Evolutionary conservation across 768 basidiomycete species (phyloP).

Genomic region (Albatrellus ellisii): DNA sequence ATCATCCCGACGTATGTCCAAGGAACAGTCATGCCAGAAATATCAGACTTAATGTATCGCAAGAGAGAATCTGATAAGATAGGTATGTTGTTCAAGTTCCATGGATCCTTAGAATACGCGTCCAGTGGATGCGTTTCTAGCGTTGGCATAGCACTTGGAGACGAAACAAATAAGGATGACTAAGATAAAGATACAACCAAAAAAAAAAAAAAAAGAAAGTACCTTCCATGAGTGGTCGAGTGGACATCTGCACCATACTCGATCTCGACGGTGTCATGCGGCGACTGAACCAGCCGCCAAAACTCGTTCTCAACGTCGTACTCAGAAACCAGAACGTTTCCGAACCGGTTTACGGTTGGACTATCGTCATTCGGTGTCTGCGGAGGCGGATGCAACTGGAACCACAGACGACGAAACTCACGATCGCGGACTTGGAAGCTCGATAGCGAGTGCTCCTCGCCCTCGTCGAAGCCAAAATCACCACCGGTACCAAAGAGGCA

Average conservation of each 20-base stretch:
- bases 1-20: slow-evolving; percentile 99
- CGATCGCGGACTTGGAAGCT: slow-evolving; percentile 87
- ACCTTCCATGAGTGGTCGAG: slow-evolving; percentile 96
- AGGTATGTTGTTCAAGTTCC: slow-evolving; percentile 98
- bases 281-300: slow-evolving; percentile 89
- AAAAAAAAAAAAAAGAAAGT: slow-evolving; percentile 15
- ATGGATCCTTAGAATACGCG: slow-evolving; percentile 78
- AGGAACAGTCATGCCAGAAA: slow-evolving; percentile 98
- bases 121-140: slow-evolving; percentile 87
- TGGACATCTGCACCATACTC: slow-evolving; percentile 99
- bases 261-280: slow-evolving; percentile 86
- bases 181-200: slow-evolving; percentile 4
- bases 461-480: slow-evolving; percentile 97
- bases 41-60: slow-evolving; percentile 96
- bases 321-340: slow-evolving; percentile 64
- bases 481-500: slow-evolving; percentile 87
- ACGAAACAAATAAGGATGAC: slow-evolving; percentile 3
- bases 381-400: slow-evolving; percentile 52
- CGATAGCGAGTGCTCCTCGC: slow-evolving; percentile 86
- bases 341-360: slow-evolving; percentile 40
- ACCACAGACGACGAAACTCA: slow-evolving; percentile 86
- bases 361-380: slow-evolving; percentile 19
- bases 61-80: slow-evolving; percentile 87
- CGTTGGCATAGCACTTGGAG: slow-evolving; percentile 83
- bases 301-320: slow-evolving; percentile 91